Conservation (phyloP, 1,139 yeast species). For the Geotrichum restrictum region DNA sequence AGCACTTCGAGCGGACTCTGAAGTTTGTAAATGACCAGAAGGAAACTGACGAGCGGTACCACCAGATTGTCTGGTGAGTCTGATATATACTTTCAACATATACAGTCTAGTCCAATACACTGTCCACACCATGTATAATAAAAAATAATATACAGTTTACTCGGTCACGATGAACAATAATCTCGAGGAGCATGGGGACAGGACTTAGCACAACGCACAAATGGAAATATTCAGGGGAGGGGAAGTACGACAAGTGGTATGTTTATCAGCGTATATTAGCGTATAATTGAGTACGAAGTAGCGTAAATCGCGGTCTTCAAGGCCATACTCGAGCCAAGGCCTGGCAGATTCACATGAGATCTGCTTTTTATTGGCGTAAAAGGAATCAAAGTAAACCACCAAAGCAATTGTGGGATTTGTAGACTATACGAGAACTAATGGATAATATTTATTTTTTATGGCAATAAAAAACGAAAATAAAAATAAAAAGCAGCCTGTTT, state of each 20-base stretch:
- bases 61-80: conserved; percentile 43
- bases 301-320: not conserved
- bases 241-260: not conserved
- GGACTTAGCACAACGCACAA: not conserved
- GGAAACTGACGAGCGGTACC: conserved; percentile 60
- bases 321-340: too few species aligned
- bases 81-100: not conserved
- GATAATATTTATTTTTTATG: too few species aligned
- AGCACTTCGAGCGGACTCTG: conserved; percentile 63
- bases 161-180: too few species aligned
- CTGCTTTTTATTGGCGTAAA: too few species aligned
- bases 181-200: too few species aligned
- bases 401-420: too few species aligned
- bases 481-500: not conserved
- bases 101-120: too few species aligned
- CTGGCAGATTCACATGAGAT: too few species aligned
- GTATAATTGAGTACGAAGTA: not conserved
- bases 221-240: not conserved
- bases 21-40: conserved; percentile 64
- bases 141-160: too few species aligned
- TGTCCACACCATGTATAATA: too few species aligned
- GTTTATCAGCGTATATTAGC: not conserved
- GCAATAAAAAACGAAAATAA: too few species aligned
- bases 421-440: not conserved
- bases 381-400: too few species aligned